These are phyloP conservation scores for Linum usitatissimum DNA, from an alignment of 345 rosid genomes.

Conservation along the genomic window DNA sequence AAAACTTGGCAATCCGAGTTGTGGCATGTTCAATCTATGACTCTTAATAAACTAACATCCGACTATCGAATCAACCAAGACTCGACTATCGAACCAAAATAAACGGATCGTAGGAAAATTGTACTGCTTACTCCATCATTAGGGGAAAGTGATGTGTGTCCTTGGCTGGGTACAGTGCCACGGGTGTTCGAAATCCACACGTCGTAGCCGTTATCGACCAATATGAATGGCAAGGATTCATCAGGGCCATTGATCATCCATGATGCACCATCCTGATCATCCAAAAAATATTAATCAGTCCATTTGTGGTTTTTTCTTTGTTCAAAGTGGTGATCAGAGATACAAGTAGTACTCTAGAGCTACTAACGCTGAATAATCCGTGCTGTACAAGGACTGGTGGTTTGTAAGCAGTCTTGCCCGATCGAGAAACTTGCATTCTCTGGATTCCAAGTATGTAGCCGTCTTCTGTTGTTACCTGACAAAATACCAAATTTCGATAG, in stretches of 20 bases:
- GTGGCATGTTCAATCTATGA: no score
- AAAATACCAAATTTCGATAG: neutral
- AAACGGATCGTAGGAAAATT: no score
- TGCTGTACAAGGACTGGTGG: slow-evolving; percentile 49
- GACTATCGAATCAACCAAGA: no score
- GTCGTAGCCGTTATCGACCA: slow-evolving; percentile 32
- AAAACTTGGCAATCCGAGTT: no score
- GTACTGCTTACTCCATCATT: slow-evolving; percentile 6
- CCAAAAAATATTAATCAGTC: neutral
- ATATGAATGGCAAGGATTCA: slow-evolving; percentile 28
- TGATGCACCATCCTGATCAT: slow-evolving; percentile 25
- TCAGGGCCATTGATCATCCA: slow-evolving; percentile 26
- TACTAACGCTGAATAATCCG: slow-evolving; percentile 30
- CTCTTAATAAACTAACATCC: no score
- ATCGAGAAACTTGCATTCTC: slow-evolving; percentile 25
- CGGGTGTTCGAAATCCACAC: slow-evolving; percentile 39
- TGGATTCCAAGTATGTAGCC: slow-evolving; percentile 42
- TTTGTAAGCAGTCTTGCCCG: slow-evolving; percentile 21
- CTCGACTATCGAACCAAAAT: no score
- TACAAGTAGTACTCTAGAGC: neutral
- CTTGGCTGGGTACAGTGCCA: slow-evolving; percentile 27
- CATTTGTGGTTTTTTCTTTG: neutral
- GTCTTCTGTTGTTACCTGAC: slow-evolving; percentile 41
- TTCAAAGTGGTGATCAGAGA: neutral
- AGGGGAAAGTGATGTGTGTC: slow-evolving; percentile 27